Evolutionary conservation across 768 basidiomycete genomes (phyloP).

Genomic region (Psilocybe subaeruginosa): DNA sequence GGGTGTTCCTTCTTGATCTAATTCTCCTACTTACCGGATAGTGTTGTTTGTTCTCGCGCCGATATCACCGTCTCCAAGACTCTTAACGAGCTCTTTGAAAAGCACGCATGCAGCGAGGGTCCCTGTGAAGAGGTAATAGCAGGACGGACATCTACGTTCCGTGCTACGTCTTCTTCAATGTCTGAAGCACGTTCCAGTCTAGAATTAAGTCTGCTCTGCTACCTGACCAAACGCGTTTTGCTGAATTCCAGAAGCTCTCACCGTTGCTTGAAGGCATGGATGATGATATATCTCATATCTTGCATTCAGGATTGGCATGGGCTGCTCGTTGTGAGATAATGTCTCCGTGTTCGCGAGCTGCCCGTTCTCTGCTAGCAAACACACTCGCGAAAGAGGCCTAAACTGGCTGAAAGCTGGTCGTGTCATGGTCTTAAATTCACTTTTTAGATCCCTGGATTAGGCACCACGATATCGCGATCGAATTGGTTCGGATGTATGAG

Average conservation of each 20-base stretch:
- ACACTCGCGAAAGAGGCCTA: not conserved
- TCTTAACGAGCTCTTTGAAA: not conserved
- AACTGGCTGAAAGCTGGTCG: not conserved
- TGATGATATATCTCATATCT: no score
- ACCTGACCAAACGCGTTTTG: not conserved
- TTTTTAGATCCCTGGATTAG: not conserved
- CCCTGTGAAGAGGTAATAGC: not conserved
- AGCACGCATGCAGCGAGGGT: not conserved
- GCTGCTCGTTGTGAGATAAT: not conserved
- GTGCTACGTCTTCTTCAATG: not conserved
- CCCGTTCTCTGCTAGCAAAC: not conserved
- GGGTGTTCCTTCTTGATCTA: not conserved
- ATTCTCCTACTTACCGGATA: no score
- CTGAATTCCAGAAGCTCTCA: not conserved
- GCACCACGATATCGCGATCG: no score
- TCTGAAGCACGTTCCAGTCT: constrained; percentile 20
- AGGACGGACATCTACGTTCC: no score
- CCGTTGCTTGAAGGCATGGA: not conserved
- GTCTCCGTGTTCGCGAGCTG: not conserved
- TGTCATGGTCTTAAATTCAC: not conserved
- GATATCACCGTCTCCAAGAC: not conserved
- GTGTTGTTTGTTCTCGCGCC: not conserved
- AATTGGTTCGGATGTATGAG: no score
- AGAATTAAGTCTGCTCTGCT: constrained; percentile 10
- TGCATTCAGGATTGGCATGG: no score